These are phyloP conservation scores for Didymella segeticola DNA, from an alignment of 2,329 filamentous ascomycete genomes.

Conservation along the genomic window DNA sequence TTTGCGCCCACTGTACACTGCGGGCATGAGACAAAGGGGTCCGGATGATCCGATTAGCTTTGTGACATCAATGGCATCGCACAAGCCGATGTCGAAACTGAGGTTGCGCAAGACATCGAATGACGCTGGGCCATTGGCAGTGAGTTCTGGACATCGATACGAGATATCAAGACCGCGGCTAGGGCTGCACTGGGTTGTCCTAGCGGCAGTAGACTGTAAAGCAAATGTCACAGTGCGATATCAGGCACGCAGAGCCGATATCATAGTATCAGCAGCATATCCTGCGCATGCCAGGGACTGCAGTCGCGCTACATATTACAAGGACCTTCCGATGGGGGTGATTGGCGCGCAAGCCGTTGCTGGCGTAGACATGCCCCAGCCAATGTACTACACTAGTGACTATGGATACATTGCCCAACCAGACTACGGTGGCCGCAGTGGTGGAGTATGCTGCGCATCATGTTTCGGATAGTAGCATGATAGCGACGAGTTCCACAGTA, in stretches of 20 bases:
- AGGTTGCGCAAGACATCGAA: slow-evolving; percentile 6
- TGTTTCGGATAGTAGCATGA: slow-evolving; percentile 5
- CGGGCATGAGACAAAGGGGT: slow-evolving; percentile 17
- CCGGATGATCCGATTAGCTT: slow-evolving; percentile 10
- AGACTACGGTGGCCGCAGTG: slow-evolving; percentile 2
- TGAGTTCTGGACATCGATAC: neutral
- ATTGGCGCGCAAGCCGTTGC: slow-evolving; percentile 1
- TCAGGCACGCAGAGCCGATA: slow-evolving; percentile 11
- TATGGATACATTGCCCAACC: neutral
- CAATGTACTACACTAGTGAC: slow-evolving; percentile 1
- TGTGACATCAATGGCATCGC: neutral
- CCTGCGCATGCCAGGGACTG: slow-evolving; percentile 13
- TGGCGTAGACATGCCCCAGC: neutral
- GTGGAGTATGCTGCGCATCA: slow-evolving; percentile 3
- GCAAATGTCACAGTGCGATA: slow-evolving; percentile 8
- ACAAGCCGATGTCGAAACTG: neutral
- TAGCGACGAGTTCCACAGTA: neutral
- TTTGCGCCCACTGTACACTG: slow-evolving; percentile 15
- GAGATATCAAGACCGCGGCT: neutral
- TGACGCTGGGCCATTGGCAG: neutral
- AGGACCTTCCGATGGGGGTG: slow-evolving; percentile 1
- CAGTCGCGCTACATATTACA: slow-evolving; percentile 3
- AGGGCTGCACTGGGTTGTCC: slow-evolving; percentile 2
- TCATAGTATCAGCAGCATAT: neutral
- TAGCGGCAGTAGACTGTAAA: neutral